Evolutionary conservation across 106 monocot species (phyloP).

Genomic region (Acorus calamus): DNA sequence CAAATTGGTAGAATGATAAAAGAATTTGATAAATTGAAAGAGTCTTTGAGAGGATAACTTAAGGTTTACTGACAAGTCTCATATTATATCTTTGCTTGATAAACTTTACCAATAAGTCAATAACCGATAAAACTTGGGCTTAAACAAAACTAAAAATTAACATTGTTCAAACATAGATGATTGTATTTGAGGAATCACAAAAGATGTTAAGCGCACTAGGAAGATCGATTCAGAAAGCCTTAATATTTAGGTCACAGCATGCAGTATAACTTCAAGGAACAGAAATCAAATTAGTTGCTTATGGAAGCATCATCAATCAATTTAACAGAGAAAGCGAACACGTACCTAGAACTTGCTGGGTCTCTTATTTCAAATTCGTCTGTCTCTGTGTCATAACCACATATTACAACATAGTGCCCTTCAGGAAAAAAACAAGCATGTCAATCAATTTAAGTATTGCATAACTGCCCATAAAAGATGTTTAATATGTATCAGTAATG

Average conservation of each 20-base stretch:
- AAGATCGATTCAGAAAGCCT: too few relatives aligned
- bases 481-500: not conserved
- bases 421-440: conserved; percentile 5
- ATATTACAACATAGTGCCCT: conserved; percentile 92
- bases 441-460: not conserved
- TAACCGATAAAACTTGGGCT: too few relatives aligned
- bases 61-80: too few relatives aligned
- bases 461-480: not conserved
- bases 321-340: not conserved
- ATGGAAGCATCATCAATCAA: not conserved
- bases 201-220: too few relatives aligned
- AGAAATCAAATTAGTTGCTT: not conserved
- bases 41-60: too few relatives aligned
- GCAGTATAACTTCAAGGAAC: not conserved
- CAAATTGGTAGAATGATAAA: too few relatives aligned
- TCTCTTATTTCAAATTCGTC: conserved; percentile 93
- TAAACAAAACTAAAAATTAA: too few relatives aligned
- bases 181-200: too few relatives aligned
- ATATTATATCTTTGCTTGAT: too few relatives aligned
- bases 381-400: conserved; percentile 63
- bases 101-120: too few relatives aligned
- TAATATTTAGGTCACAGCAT: not conserved
- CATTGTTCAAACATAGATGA: too few relatives aligned
- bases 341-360: conserved; percentile 79
- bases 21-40: too few relatives aligned